A percentile compares a stretch with the other conserved stretches of the same genome.
phyloP scores from a whole-genome alignment of 345 rosid genomes.

The Clarkia xantiana region DNA sequence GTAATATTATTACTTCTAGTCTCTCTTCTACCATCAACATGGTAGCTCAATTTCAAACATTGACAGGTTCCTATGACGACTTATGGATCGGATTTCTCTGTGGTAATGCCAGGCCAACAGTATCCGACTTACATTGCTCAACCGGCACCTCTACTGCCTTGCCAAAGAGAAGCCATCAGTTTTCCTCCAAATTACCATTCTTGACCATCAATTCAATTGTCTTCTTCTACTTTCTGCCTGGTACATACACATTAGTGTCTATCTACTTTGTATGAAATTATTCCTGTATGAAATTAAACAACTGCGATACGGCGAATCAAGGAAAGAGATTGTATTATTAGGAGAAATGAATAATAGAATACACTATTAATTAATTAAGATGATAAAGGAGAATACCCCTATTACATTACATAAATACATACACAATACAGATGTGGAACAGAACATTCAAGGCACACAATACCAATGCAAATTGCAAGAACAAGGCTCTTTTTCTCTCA shows the following conservation, averaged over 20 bases:
- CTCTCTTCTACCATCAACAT: not conserved
- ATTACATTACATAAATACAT: not conserved
- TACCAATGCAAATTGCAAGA: not conserved
- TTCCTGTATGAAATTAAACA: no score
- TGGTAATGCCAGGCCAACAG: conserved; percentile 79
- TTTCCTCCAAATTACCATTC: conserved; percentile 41
- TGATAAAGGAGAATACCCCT: no score
- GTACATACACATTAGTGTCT: no score
- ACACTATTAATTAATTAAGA: no score
- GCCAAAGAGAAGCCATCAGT: conserved; percentile 49
- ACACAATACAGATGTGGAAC: conserved; percentile 3
- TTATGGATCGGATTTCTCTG: conserved; percentile 50
- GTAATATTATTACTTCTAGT: not conserved
- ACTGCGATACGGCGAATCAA: no score
- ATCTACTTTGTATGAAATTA: no score
- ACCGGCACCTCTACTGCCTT: conserved; percentile 80
- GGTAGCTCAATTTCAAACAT: not conserved
- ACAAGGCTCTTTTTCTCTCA: not conserved
- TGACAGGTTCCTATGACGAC: conserved; percentile 6
- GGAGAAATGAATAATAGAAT: no score
- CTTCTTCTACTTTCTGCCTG: not conserved
- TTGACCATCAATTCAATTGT: not conserved
- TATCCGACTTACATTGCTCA: conserved; percentile 72
- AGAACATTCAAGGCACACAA: conserved; percentile 1
- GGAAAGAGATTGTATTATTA: no score